phyloP scores from a whole-genome alignment of 2,329 filamentous ascomycete genomes.

The Botrytis sinoallii region DNA sequence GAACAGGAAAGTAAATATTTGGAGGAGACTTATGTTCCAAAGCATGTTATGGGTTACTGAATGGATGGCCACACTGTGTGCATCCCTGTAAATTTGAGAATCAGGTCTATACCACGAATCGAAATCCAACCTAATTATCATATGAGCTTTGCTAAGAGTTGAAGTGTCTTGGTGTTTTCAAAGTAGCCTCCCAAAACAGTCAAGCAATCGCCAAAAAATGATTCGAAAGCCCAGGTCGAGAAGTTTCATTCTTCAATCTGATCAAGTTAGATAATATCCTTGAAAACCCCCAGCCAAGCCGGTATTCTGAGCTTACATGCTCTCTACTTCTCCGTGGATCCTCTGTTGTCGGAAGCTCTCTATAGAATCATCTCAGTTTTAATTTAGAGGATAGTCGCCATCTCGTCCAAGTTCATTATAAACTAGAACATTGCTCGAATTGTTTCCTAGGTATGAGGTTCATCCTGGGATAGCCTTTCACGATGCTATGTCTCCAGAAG shows the following conservation, averaged over 20 bases:
- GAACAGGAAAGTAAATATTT: not conserved
- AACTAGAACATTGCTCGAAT: no score
- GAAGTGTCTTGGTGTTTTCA: not conserved
- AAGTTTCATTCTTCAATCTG: not conserved
- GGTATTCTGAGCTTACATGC: not conserved
- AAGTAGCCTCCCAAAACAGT: fast-evolving
- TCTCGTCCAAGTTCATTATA: no score
- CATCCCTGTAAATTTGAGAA: not conserved
- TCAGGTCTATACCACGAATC: not conserved
- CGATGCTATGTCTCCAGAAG: not conserved
- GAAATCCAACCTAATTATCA: not conserved
- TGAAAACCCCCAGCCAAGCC: not conserved
- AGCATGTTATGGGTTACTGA: not conserved
- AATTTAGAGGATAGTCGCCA: no score
- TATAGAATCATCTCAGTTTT: not conserved
- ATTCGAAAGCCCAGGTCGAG: not conserved
- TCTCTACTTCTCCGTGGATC: no score
- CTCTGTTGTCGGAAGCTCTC: no score
- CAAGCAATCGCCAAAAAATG: not conserved
- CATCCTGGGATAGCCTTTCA: not conserved
- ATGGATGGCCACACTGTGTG: not conserved
- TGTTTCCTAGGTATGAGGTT: no score
- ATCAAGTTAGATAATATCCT: not conserved
- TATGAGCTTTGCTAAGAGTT: fast-evolving
- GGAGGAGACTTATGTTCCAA: not conserved